These are phyloP conservation scores for Chlorella sp. DNA, from an alignment of 139 green algal genomes.

Conservation along the genomic window DNA sequence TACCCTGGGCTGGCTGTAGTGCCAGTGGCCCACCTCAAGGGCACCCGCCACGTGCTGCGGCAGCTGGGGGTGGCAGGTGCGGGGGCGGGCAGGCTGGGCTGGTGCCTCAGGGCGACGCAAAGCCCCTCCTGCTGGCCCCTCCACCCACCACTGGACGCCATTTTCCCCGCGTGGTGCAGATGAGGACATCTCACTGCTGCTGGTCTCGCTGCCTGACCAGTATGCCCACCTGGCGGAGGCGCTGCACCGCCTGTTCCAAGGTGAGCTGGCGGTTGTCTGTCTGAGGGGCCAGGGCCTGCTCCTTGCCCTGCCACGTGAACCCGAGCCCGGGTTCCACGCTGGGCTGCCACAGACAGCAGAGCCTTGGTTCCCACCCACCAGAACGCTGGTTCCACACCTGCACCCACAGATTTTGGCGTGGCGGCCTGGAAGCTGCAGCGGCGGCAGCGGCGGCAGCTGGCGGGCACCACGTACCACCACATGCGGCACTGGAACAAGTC, in stretches of 20 bases:
- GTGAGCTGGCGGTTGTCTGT: background rate
- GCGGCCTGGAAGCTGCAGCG: background rate
- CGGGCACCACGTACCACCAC: conserved; percentile 1
- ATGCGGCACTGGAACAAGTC: background rate
- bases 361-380: too few relatives aligned
- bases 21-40: background rate
- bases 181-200: background rate
- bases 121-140: too few relatives aligned
- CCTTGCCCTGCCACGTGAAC: too few relatives aligned
- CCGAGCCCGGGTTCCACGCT: too few relatives aligned
- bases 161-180: background rate
- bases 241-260: conserved; percentile 2
- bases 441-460: background rate
- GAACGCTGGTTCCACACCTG: too few relatives aligned
- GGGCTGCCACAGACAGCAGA: too few relatives aligned
- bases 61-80: conserved; percentile 2
- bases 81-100: background rate
- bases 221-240: background rate
- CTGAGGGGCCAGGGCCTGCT: background rate
- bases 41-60: conserved; percentile 11
- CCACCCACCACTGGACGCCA: too few relatives aligned
- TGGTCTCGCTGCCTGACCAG: background rate
- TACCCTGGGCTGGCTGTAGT: background rate
- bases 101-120: too few relatives aligned
- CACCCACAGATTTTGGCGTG: background rate